Evolutionary conservation across 345 rosid genomes (phyloP).

Genomic region (Salix brachista): DNA sequence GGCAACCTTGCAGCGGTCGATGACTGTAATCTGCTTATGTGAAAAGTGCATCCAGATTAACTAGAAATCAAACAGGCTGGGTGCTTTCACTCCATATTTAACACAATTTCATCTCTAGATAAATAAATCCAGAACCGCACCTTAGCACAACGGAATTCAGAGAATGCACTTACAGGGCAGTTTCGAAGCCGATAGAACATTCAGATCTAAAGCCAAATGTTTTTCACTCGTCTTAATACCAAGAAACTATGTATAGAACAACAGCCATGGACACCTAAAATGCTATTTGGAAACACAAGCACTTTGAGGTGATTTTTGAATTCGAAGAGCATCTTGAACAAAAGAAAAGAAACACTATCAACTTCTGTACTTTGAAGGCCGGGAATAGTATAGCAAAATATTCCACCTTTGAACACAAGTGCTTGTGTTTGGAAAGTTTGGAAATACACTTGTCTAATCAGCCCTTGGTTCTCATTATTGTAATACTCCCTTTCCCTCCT

Average conservation of each 20-base stretch:
- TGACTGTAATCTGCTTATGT: no score
- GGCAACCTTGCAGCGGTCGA: no score
- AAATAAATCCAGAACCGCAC: neutral
- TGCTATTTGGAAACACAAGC: slow-evolving; percentile 29
- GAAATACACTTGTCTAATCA: slow-evolving; percentile 25
- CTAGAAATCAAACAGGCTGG: neutral
- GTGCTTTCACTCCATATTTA: neutral
- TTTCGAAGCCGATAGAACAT: neutral
- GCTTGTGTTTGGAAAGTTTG: slow-evolving; percentile 1
- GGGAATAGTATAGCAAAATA: slow-evolving; percentile 20
- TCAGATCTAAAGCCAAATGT: neutral
- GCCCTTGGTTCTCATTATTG: slow-evolving; percentile 93
- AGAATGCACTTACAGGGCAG: neutral
- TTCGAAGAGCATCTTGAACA: slow-evolving; percentile 16
- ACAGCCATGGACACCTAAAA: slow-evolving; percentile 22
- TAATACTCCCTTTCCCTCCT: slow-evolving; percentile 99
- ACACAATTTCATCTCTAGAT: neutral
- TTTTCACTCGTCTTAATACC: slow-evolving; percentile 6
- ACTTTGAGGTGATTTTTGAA: slow-evolving; percentile 24
- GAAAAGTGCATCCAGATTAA: neutral
- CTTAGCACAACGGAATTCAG: neutral
- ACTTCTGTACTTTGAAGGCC: slow-evolving; percentile 20
- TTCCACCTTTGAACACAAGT: slow-evolving; percentile 8
- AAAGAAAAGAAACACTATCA: neutral
- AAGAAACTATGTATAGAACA: slow-evolving; percentile 13